These are phyloP conservation scores for Arctium minus DNA, from an alignment of 129 eudicot species.

Conservation along the genomic window DNA sequence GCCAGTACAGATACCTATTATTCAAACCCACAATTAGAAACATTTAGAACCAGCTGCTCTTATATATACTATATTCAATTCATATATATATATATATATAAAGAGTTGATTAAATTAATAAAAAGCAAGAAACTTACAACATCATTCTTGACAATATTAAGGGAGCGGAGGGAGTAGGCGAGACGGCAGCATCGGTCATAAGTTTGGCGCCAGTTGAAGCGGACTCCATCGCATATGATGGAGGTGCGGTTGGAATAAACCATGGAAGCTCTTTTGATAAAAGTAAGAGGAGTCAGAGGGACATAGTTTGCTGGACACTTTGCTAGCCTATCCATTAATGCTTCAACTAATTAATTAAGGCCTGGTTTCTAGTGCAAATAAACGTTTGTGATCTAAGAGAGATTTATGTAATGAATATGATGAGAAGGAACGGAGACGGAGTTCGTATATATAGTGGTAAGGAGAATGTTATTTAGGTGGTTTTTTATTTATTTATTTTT, in stretches of 20 bases:
- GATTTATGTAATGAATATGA: constrained; percentile 4
- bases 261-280: constrained; percentile 61
- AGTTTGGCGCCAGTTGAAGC: constrained; percentile 66
- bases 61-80: no score
- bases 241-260: constrained; percentile 57
- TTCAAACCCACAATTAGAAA: background rate
- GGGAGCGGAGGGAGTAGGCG: constrained; percentile 58
- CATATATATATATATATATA: no score
- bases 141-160: constrained; percentile 53
- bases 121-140: constrained; percentile 44
- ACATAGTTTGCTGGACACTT: constrained; percentile 70
- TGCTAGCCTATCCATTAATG: constrained; percentile 49
- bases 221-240: constrained; percentile 40
- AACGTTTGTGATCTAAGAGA: background rate
- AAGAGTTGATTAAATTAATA: no score
- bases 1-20: constrained; percentile 69
- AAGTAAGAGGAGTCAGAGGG: constrained; percentile 69
- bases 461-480: background rate
- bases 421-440: background rate
- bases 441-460: constrained; percentile 17
- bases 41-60: background rate
- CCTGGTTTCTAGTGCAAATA: background rate
- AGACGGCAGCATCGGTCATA: constrained; percentile 61
- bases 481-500: no score
- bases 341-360: background rate